Base-by-base conservation (phyloP, 306 rosid species). In the Gynostemma pentaphyllum region DNA sequence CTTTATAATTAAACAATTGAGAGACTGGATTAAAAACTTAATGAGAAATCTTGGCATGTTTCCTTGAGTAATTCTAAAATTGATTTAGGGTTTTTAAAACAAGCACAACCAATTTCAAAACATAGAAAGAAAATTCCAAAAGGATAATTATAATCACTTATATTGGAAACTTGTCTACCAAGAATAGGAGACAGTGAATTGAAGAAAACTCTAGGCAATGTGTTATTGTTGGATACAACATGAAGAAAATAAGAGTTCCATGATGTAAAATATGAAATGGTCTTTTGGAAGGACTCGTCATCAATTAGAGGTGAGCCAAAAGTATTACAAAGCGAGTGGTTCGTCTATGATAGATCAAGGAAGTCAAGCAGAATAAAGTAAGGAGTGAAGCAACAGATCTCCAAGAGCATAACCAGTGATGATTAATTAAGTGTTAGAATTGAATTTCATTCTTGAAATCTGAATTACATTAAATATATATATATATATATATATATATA, bases 161-260 rank as follows among this genome's bases (percentile, higher is more conserved):
- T 36, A 1, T 28, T 6, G 26, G 32, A 26, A 24, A 4, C n/a
- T n/a, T n/a, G 0, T 27, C 19, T 4, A 29, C 23, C n/a, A n/a
- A n/a, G n/a, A n/a, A n/a, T n/a, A n/a, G n/a, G n/a, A n/a, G n/a
- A n/a, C n/a, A n/a, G n/a, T n/a, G n/a, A n/a, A n/a, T n/a, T 1
- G n/a, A 50, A 23, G 37, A 70, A 70, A 53, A 26, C 12, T 41
- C 73, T 69, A 2, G 79, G 80, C 28, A 75, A 42, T n/a, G 83
- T 76, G 53, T 88, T 83, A 5, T 56, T 42, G 70, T 13, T 24
- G 27, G 81, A 81, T 44, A 67, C 85, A 4, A 81, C 66, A 5
- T 85, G 81, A 10, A 88, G 60, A 72, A 88, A 88, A 74, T 82
- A 83, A 41, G 96, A 83, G 41, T 66, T 78, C 87, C 86, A 85